Evolutionary conservation across 2,329 filamentous ascomycete genomes (phyloP), one percentile per base, ranked within the genome.

Genomic region (Metarhizium anisopliae): DNA sequence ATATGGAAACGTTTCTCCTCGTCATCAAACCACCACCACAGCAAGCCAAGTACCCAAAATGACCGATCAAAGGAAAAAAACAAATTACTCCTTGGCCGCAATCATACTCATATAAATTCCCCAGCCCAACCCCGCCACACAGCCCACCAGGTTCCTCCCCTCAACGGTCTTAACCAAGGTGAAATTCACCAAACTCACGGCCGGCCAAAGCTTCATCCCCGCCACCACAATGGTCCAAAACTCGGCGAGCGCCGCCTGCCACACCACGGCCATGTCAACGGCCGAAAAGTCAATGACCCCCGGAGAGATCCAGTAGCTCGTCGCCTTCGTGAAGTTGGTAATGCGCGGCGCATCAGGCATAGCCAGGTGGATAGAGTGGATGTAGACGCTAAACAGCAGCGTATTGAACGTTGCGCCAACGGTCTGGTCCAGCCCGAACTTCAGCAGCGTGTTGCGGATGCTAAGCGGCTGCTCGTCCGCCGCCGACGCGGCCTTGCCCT

Each of bases 31-130:
- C 40, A 16, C 20, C 42, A 16, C 20, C 42, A 45, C 18, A 25
- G 25, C 6, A 36, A 51, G 16, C 32, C n/a, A 51, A 38, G 32
- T 35, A 35, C 32, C 10, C 32, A 11, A 35, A 11, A 7, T 7
- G 8, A 6, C 18, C 32, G 11, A 32, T 16, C 25, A 32, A 32
- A 14, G 32, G 32, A 35, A 32, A 6, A 6, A 50, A 32, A 10
- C n/a, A 13, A 51, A 36, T 18, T 47, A 47, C 20, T 42, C 20
- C 45, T 25, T 49, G 42, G 68, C 66, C 18, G 77, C 78, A 60
- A 83, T 70, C 64, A 91, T 71, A 66, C 86, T 90, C 71, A 92
- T 74, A 68, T 89, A 92, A 47, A 91, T 76, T 0, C 85, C 85
- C 89, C 89, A 93, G 14, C 75, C 78, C 29, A 93, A 77, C 5